Evolutionary conservation across 75 land plant genomes (phyloP).

Genomic region (Picea sitchensis): DNA sequence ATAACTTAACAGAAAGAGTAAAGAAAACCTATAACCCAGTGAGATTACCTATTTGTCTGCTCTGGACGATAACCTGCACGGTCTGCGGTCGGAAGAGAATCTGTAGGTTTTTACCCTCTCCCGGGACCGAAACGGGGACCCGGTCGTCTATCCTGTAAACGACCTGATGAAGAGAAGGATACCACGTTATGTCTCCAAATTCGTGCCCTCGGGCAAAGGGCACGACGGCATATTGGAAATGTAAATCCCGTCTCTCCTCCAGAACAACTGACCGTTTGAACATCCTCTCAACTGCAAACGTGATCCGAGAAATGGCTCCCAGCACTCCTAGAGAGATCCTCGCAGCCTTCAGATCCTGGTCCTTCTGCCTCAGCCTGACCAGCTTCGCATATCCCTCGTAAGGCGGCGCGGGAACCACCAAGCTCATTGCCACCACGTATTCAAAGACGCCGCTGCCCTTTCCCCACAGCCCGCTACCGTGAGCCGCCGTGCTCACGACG

Average conservation of each 20-base stretch:
- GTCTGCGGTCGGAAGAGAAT: slow-evolving; percentile 10
- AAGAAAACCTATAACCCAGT: too few species aligned
- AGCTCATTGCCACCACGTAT: slow-evolving; percentile 20
- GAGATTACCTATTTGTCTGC: slow-evolving; percentile 9
- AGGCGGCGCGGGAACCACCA: slow-evolving; percentile 15
- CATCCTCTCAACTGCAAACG: slow-evolving; percentile 17
- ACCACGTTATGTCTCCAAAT: slow-evolving; percentile 15
- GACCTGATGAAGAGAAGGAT: background rate
- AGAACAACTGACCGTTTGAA: slow-evolving; percentile 10
- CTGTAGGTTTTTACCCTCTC: slow-evolving; percentile 6
- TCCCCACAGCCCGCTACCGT: slow-evolving; percentile 22
- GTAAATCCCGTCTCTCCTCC: background rate
- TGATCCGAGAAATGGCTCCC: slow-evolving; percentile 19
- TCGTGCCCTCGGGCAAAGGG: slow-evolving; percentile 5
- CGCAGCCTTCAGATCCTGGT: slow-evolving; percentile 14
- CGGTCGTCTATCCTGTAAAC: background rate
- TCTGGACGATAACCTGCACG: background rate
- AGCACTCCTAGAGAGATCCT: slow-evolving; percentile 16
- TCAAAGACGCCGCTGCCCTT: slow-evolving; percentile 13
- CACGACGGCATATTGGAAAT: background rate
- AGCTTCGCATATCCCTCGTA: slow-evolving; percentile 15
- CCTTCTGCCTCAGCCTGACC: slow-evolving; percentile 2
- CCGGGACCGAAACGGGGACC: slow-evolving; percentile 8
- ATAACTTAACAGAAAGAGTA: too few species aligned
- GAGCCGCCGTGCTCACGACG: slow-evolving; percentile 25